Evolutionary conservation across 192 early-diverging fungal genomes (phyloP), one percentile per base, ranked within the genome.

Genomic region (Diversispora eburnea): DNA sequence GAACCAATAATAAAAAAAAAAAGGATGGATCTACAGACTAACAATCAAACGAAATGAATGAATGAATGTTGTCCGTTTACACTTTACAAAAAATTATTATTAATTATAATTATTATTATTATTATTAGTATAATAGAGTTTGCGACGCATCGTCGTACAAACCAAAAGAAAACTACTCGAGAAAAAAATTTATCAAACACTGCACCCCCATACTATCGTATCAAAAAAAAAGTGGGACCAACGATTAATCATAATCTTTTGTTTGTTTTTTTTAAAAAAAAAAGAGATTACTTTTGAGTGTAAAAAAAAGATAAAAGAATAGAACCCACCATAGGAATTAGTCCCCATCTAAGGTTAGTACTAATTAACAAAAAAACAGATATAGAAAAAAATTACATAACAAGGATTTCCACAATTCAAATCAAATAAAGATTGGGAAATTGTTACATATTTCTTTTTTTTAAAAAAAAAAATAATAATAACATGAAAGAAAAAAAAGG

Each of bases 281-380:
- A 62, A 17, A 41, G n/a, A 62, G 41, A 62, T 62, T 62, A 62
- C 60, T 62, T 62, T 62, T 62, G 60, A 17, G 56, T 58, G n/a
- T 9, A 58, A 58, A 58, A 58, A 58, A 58, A 56, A 19, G 9
- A 3, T 17, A 17, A 52, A 52, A 52, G 17, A 17, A 52, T 52
- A 52, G 56, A 70, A 56, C 67, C 67, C 67, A 70, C 51, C 67
- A 70, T 56, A 70, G 4, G 19, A 70, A 70, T 70, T 70, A 70
- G 52, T 70, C 67, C 67, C 67, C 67, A 56, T 25, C 41, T 39
- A 42, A 52, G 10, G 49, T 9, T 56, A 70, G 6, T 43, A 54
- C 45, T 70, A 57, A 51, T 70, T 12, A 70, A 54, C 25, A 45
- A 41, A 68, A 54, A 70, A 69, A 54, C 41, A 25, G 3, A 15